Base-by-base conservation (phyloP, 1,284 basidiomycete species). In the Phylloboletellus chloephorus region DNA sequence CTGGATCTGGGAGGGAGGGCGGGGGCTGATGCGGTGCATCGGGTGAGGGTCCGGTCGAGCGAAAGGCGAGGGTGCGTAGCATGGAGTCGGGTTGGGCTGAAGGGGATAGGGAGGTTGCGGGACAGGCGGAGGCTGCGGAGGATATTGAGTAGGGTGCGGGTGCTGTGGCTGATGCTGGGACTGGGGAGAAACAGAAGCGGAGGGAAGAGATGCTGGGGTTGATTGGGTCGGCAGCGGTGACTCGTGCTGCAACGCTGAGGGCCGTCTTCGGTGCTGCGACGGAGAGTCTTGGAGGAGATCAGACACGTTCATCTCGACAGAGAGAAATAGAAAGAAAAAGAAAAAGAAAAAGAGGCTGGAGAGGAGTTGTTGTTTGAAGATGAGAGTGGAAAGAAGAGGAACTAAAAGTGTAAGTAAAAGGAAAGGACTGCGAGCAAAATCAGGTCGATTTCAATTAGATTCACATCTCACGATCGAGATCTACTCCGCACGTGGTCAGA, bases 211-310 rank as follows among this genome's bases (percentile, higher is more conserved):
- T 50, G 49, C 2, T 0, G 49, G 12, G 0, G 44, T 24, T 21
- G 56, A 53, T 47, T 47, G 52, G 40, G 57, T 12, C 1, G 46
- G 47, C 9, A 55, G 53, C 2, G 50, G 32, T 0, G 56, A 43
- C 8, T 48, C 66, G 59, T 33, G 62, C 46, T 48, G 56, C 26
- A 36, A 21, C 2, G 47, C n/a, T 9, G 61, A 49, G 1, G 59
- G 61, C 0, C 60, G 49, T 44, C 59, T 43, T 61, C 67, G 54
- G 71, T 50, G 58, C 26, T 72, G 79, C 0, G 80, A 81, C 31
- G 82, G 82, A 0, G 81, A 77, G 60, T 81, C 79, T 53, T 82
- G 79, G 23, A 86, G 67, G 43, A 86, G 74, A 51, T 70, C 75
- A 30, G 78, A 77, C 52, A 86, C 78, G 65, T 86, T 82, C 83